Conservation (phyloP, 108 stramenopile species). For the Fragilariopsis cylindrus region DNA sequence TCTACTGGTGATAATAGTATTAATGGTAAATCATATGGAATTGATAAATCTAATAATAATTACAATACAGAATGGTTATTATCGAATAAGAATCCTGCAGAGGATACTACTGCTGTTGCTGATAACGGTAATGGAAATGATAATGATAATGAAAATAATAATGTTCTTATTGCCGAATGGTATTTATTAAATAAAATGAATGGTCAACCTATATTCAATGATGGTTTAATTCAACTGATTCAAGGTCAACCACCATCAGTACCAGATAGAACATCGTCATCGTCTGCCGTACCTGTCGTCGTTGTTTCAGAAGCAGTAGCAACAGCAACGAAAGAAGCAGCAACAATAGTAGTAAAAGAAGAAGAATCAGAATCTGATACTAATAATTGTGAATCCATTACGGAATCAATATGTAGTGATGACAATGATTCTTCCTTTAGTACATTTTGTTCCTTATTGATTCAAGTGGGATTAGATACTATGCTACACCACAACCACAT, state of each 20-base stretch:
- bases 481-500: background rate
- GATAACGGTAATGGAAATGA: too few relatives aligned
- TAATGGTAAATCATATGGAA: background rate
- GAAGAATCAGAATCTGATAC: background rate
- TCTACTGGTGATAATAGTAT: background rate
- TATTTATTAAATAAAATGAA: background rate
- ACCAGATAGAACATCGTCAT: background rate
- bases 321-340: too few relatives aligned
- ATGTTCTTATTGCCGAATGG: background rate
- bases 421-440: background rate
- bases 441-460: conserved; percentile 5
- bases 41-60: background rate
- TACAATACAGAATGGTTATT: background rate
- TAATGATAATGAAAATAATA: background rate
- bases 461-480: conserved; percentile 7
- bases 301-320: too few relatives aligned
- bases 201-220: background rate
- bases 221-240: background rate
- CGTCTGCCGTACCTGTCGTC: too few relatives aligned
- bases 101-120: too few relatives aligned
- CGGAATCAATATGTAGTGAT: background rate
- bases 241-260: background rate
- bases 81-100: too few relatives aligned
- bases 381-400: background rate
- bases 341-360: too few relatives aligned